Base-by-base conservation (phyloP, 2,329 filamentous ascomycete genomes). In the Epichloe aotearoae region DNA sequence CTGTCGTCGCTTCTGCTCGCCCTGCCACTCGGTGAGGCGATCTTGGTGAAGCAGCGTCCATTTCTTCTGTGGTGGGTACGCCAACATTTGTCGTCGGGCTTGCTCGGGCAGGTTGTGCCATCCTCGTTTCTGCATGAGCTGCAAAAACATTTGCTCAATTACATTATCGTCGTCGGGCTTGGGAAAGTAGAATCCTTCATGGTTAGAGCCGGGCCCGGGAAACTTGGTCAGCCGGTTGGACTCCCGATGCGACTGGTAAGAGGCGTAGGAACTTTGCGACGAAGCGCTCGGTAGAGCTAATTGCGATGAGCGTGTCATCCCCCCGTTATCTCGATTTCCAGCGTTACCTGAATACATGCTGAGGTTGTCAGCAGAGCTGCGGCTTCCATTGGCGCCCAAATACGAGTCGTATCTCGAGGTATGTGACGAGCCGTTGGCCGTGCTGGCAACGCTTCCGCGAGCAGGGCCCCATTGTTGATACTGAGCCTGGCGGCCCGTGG, bases 1-100 rank as follows among this genome's bases (percentile, higher is more conserved):
- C 60, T 84, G 80, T 58, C 87, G 77, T 58, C 90, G 82, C 69
- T 91, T 95, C 69, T 95, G 88, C 63, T 97, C 91, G 41, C 89
- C 88, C 72, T 97, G 90, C 77, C 84, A 87, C 68, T 97, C 91
- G 6, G 88, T 88, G 59, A 98, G 75, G 55, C 88, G 84, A 69
- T 98, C 93, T 69, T 98, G 91, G 65, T 97, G 86, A 48, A 98
- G 86, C 53, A 98, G 73, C 1, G 89, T 96, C 93, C 93, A 98
- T 70, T 97, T 98, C 75, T 97, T 97, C 56, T 83, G 80, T 8
- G 93, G 80, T 14, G 90, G 88, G 65, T 98, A 97, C 38, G 89
- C 89, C 69, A 93, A 80, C 91, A 98, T 97, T 72, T 97, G 93
- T 54, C 91, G 79, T 58, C 86, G 82, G 33, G 93, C 93, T 70